These are phyloP conservation scores for Picochlorum sp. DNA, from an alignment of 139 green algal genomes.

Conservation along the genomic window DNA sequence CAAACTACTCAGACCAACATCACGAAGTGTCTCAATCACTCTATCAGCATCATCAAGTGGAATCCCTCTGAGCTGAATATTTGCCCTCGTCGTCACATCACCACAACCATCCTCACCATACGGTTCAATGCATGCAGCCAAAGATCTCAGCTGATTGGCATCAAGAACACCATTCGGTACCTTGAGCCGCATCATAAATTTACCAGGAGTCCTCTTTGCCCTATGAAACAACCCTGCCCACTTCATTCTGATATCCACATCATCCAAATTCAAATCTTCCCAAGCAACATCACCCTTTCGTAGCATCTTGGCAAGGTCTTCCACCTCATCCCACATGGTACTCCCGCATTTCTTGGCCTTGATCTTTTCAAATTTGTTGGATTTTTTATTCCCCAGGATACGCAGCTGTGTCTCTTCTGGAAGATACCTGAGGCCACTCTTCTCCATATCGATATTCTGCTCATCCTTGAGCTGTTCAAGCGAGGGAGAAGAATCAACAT, in stretches of 20 bases:
- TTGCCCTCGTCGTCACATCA: slow-evolving; percentile 96
- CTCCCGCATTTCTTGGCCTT: slow-evolving; percentile 76
- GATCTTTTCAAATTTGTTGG: slow-evolving; percentile 69
- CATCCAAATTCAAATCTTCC: slow-evolving; percentile 79
- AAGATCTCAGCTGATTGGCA: slow-evolving; percentile 60
- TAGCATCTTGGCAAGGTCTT: slow-evolving; percentile 54
- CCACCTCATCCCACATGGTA: slow-evolving; percentile 63
- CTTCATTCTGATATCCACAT: slow-evolving; percentile 93
- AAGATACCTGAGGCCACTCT: background rate
- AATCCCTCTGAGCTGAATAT: slow-evolving; percentile 85
- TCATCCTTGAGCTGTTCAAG: no score
- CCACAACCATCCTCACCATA: slow-evolving; percentile 82
- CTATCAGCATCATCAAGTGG: slow-evolving; percentile 54
- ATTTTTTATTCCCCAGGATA: slow-evolving; percentile 52
- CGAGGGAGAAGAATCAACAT: no score
- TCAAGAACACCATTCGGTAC: slow-evolving; percentile 84
- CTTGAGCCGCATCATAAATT: slow-evolving; percentile 98
- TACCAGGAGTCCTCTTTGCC: slow-evolving; percentile 79
- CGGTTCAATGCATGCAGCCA: slow-evolving; percentile 52
- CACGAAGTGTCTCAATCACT: slow-evolving; percentile 53
- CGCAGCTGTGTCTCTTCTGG: slow-evolving; percentile 17
- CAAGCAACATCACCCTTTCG: slow-evolving; percentile 63
- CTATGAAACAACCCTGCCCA: slow-evolving; percentile 97
- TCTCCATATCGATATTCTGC: background rate
- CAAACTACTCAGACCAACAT: slow-evolving; percentile 64